phyloP scores from a whole-genome alignment of 2,329 filamentous ascomycete species.

The Penicillium expansum region DNA sequence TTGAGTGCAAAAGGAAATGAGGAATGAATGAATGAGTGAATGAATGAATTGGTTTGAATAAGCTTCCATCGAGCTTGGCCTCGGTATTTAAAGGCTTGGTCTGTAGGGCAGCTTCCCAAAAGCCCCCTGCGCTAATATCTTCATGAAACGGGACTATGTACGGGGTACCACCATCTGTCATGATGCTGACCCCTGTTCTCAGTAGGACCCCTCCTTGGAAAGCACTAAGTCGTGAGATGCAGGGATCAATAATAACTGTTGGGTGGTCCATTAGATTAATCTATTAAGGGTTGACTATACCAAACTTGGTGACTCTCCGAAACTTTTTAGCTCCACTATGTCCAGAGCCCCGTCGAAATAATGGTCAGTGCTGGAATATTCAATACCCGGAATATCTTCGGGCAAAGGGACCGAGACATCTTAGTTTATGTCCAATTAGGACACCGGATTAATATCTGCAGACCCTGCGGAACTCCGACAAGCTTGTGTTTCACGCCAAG shows the following conservation, averaged over 20 bases:
- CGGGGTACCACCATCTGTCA: neutral
- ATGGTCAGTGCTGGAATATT: neutral
- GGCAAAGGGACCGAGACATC: neutral
- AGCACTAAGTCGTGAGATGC: too few species aligned
- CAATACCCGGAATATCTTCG: neutral
- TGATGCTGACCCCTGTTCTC: neutral
- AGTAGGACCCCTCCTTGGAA: neutral
- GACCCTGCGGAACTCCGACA: neutral
- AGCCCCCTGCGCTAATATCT: neutral
- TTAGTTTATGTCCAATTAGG: neutral
- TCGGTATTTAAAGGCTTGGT: constrained; percentile 5
- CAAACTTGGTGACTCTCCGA: constrained; percentile 1
- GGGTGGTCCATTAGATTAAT: neutral
- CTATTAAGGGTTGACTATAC: neutral
- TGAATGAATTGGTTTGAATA: constrained; percentile 5
- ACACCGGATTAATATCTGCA: neutral
- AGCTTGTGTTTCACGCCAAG: constrained; percentile 8
- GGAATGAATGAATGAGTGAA: too few species aligned
- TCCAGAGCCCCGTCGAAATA: neutral
- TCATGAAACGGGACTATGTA: constrained; percentile 2
- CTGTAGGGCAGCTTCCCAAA: neutral
- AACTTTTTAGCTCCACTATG: neutral
- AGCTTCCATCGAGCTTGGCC: constrained; percentile 1
- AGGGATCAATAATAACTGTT: neutral
- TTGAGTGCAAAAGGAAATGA: neutral